Evolutionary conservation across 2,329 filamentous ascomycete genomes (phyloP).

Genomic region (Colletotrichum gloeosporioides): DNA sequence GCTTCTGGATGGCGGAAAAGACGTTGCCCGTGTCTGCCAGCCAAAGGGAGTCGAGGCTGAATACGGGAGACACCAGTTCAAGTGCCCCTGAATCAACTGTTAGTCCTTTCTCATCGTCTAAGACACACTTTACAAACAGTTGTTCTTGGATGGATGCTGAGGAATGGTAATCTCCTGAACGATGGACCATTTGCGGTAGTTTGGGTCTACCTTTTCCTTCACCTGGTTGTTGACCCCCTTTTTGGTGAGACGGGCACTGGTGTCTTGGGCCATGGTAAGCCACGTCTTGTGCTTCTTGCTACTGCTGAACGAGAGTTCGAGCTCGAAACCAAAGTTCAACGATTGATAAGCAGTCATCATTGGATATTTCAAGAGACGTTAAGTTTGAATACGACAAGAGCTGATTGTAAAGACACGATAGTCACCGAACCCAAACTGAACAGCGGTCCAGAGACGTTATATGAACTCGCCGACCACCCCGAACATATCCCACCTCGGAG

Average conservation of each 20-base stretch:
- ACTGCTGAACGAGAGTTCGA: slow-evolving; percentile 40
- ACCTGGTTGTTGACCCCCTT: slow-evolving; percentile 39
- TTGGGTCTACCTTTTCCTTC: slow-evolving; percentile 32
- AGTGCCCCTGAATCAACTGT: slow-evolving; percentile 29
- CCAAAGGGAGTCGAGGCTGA: slow-evolving; percentile 32
- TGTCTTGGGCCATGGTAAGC: slow-evolving; percentile 37
- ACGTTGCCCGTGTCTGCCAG: slow-evolving; percentile 32
- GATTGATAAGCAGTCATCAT: slow-evolving; percentile 1
- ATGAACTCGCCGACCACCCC: neutral
- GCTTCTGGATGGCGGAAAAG: slow-evolving; percentile 30
- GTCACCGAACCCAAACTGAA: neutral
- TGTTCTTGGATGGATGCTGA: slow-evolving; percentile 32
- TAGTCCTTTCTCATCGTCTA: neutral
- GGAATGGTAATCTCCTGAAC: slow-evolving; percentile 41
- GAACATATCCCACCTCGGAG: neutral
- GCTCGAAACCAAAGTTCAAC: slow-evolving; percentile 39
- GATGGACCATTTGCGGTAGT: slow-evolving; percentile 42
- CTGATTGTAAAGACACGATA: neutral
- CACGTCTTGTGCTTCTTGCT: slow-evolving; percentile 37
- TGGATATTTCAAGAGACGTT: neutral
- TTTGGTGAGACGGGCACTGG: slow-evolving; percentile 34
- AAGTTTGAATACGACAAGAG: neutral
- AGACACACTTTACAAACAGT: slow-evolving; percentile 28
- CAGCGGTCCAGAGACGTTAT: neutral
- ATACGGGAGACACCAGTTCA: slow-evolving; percentile 42